These are phyloP conservation scores for Coemansia sp. DNA, from an alignment of 192 early-diverging fungal genomes.

Conservation along the genomic window DNA sequence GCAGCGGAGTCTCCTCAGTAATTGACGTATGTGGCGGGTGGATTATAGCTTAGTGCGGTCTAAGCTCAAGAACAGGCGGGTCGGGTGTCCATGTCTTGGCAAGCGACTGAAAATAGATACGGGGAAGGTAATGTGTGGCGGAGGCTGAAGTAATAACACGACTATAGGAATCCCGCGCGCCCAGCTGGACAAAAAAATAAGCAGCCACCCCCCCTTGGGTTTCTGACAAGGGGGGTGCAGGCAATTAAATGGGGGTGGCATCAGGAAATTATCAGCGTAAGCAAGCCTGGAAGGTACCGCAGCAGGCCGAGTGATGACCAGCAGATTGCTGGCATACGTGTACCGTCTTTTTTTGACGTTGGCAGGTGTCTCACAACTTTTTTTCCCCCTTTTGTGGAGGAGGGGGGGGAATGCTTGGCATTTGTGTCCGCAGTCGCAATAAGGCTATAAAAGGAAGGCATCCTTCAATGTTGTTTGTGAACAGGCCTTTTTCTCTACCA, in stretches of 20 bases:
- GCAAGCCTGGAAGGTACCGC: background rate
- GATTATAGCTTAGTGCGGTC: background rate
- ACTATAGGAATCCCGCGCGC: background rate
- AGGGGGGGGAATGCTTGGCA: background rate
- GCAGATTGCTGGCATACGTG: background rate
- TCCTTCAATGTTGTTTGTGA: background rate
- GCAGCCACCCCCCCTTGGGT: background rate
- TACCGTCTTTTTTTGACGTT: background rate
- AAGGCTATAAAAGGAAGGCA: slow-evolving; percentile 1
- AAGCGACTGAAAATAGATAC: slow-evolving; percentile 1
- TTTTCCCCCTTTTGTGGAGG: background rate
- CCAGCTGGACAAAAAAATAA: background rate
- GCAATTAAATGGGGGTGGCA: background rate
- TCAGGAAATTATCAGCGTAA: slow-evolving; percentile 5
- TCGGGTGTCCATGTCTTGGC: background rate
- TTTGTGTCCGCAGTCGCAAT: slow-evolving; percentile 1
- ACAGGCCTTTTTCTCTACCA: background rate
- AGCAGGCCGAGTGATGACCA: slow-evolving; percentile 3
- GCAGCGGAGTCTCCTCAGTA: background rate
- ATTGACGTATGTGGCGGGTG: background rate
- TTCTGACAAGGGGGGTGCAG: background rate
- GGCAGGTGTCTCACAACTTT: slow-evolving; percentile 4
- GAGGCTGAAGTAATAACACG: background rate
- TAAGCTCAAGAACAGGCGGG: background rate
- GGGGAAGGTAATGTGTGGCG: background rate